Base-by-base conservation (phyloP, 495 filamentous ascomycete genomes). In the Evansstolkia leycettana region DNA sequence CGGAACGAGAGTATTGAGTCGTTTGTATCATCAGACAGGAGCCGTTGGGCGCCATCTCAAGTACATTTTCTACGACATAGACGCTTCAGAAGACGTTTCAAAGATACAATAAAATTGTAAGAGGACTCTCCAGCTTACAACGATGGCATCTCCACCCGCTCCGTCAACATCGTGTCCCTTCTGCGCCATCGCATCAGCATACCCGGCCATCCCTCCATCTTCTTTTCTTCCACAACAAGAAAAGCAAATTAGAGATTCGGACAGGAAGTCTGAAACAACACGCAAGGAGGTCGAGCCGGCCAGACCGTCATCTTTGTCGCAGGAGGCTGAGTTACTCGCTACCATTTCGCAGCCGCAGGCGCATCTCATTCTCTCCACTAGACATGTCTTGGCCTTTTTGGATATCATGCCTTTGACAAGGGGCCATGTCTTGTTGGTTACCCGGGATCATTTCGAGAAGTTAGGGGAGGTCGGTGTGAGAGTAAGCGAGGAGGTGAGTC, bases 381-480 rank as follows among this genome's bases (percentile, higher is more conserved):
- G 72, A 0, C 49, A 73, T 43, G 69, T 86, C 16, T 51, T 94
- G 19, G 88, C 85, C 19, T 94, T 95, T 56, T 66, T 94, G 28
- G 89, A 94, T 59, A 89, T 90, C 43, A 74, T 89, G 71, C 88
- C 88, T 8, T 70, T 94, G 19, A 75, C 79, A 0, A 58, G 52
- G 0, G 87, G 86, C 0, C 88, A 95, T 61, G 51, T 92, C 1
- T 73, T 95, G 0, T 63, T 95, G 14, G 76, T 73, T 17, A 76
- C 83, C 20, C 69, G 88, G 36, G 27, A 48, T 5, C 88, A 95
- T 64, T 64, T 69, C 36, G 71, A 73, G 41, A 89, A 80, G 45
- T 52, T 93, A 3, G 68, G 70, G 0, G 84, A 90, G 52, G 57
- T 82, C 26, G 64, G 53, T 1, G 55, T 68, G 9, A 43, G 41